Base-by-base conservation (phyloP, 306 rosid genomes). In the Cicer pinnatifidum region DNA sequence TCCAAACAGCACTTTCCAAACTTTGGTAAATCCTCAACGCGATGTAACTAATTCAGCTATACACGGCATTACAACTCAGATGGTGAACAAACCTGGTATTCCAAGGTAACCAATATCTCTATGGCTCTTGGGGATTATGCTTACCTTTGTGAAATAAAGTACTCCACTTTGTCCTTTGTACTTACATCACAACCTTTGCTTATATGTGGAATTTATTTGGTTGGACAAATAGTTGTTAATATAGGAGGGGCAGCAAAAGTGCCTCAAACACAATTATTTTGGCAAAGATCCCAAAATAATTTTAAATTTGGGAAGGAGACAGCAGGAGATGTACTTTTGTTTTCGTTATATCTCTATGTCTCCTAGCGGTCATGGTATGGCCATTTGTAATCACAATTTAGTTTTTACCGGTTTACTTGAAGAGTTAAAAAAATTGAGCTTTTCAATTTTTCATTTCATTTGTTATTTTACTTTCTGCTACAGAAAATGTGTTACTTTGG, bases 1-100 rank as follows among this genome's bases (percentile, higher is more conserved):
- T 76, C 82, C 83, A 43, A 85, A 89, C 51, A 94, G 99, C 86
- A 88, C 96, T 63, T 91, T 94, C 80, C 89, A 91, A 81, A 88
- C 99, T 53, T 84, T 94, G 33, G 89, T 94, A 74, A 91, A 94
- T 77, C 99, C 99, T 20, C 89, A 82, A 60, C 72, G 91, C 65
- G 0, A 6, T 58, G 56, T 94, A 71, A 41, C 75, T 52, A 89
- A 91, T 84, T 65, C 92, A 72, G 6, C 11, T 16, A 40, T 91
- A 54, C 96, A 94, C 67, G 86, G 86, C 69, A 94, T 94, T 72
- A 82, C 88, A 46, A 79, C 72, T 45, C 54, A 52, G 47, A 89
- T 85, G 99, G 96, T 94, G 73, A 78, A 56, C 66, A 79, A 53
- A 33, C 88, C 91, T 16, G 86, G 69, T 8, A 88, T 91, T 84